Evolutionary conservation across 345 rosid species (phyloP).

Genomic region (Citrus glauca): DNA sequence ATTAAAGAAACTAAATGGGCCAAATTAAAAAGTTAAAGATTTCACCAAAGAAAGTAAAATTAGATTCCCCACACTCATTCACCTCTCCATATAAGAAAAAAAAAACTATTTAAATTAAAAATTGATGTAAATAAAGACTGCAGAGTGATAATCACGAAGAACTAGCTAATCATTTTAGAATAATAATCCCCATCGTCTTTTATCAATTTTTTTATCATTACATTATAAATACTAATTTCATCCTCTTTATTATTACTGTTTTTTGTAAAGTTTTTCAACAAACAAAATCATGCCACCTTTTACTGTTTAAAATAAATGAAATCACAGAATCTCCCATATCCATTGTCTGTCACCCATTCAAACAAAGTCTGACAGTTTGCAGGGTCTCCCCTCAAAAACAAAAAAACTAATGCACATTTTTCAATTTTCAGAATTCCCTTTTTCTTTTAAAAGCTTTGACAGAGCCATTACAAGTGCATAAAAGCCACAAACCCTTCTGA

Average conservation of each 20-base stretch:
- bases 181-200: constrained; percentile 62
- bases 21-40: constrained; percentile 10
- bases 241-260: not conserved
- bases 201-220: constrained; percentile 2
- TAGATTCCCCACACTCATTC: constrained; percentile 14
- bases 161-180: constrained; percentile 66
- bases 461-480: not conserved
- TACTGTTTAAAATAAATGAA: constrained; percentile 21
- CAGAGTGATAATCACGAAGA: constrained; percentile 19
- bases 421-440: not conserved
- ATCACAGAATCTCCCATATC: constrained; percentile 15
- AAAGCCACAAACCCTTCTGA: not conserved
- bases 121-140: not conserved
- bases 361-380: constrained; percentile 17
- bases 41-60: constrained; percentile 14
- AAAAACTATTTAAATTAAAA: not conserved
- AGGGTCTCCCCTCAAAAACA: not conserved
- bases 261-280: constrained; percentile 18
- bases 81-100: not conserved
- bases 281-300: constrained; percentile 42
- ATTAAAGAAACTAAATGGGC: not conserved
- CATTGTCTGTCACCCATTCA: constrained; percentile 32
- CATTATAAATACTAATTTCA: not conserved
- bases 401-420: constrained; percentile 1
- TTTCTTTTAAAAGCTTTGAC: constrained; percentile 1